Percentiles rank a stretch among this genome's conserved stretches.
phyloP scores from a whole-genome alignment of 1,284 basidiomycete genomes.

The Microbotryum lychnidis-dioicae region DNA sequence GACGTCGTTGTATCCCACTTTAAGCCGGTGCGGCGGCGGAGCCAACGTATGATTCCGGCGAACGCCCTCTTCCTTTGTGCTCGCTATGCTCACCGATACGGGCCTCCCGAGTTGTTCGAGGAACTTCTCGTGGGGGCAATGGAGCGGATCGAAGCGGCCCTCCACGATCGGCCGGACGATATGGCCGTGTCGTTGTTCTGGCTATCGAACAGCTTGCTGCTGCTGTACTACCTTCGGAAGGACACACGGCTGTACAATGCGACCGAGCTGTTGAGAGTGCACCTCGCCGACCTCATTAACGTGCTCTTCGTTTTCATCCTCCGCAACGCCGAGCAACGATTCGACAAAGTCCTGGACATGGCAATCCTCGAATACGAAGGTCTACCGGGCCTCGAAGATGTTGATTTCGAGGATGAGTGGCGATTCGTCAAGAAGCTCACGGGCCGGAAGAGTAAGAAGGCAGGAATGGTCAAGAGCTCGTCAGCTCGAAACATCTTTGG shows the following conservation, averaged over 20 bases:
- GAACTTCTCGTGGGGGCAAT: constrained; percentile 83
- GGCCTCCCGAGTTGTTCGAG: constrained; percentile 71
- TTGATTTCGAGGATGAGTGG: constrained; percentile 96
- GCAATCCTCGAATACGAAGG: constrained; percentile 78
- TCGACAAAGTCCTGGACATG: constrained; percentile 76
- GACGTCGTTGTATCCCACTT: constrained; percentile 64
- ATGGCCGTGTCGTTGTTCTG: constrained; percentile 83
- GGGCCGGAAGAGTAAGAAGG: constrained; percentile 52
- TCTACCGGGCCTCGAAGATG: constrained; percentile 61
- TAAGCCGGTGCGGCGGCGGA: constrained; percentile 48
- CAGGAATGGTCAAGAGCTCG: constrained; percentile 6
- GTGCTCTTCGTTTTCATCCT: constrained; percentile 96
- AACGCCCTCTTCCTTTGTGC: constrained; percentile 51
- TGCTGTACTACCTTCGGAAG: constrained; percentile 81
- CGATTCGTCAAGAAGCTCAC: constrained; percentile 68
- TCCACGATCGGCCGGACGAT: constrained; percentile 78
- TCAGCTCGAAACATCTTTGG: constrained; percentile 19
- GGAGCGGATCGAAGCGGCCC: constrained; percentile 80
- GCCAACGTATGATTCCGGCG: constrained; percentile 39
- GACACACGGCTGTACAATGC: constrained; percentile 44
- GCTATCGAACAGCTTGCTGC: constrained; percentile 82
- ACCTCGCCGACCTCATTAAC: constrained; percentile 76
- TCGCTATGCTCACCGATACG: constrained; percentile 66
- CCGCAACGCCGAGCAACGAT: constrained; percentile 76
- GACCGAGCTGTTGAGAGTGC: constrained; percentile 21